phyloP scores from a whole-genome alignment of 2,329 filamentous ascomycete species.

The Lachnellula occidentalis region DNA sequence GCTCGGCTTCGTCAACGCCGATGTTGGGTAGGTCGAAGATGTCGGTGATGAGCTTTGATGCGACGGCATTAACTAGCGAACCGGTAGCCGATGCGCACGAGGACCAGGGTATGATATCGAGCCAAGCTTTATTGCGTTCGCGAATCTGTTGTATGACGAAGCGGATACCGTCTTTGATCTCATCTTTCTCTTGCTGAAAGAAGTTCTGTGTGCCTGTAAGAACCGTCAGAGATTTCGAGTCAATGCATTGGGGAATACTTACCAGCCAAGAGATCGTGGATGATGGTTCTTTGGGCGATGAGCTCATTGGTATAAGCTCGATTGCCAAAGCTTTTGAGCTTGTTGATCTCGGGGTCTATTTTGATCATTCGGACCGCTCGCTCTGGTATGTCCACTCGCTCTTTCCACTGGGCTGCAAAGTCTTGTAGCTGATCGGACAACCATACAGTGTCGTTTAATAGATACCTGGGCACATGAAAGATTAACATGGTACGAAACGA shows the following conservation, averaged over 20 bases:
- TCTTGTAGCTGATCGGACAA: conserved; percentile 51
- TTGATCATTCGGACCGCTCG: conserved; percentile 50
- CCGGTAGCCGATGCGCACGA: conserved; percentile 60
- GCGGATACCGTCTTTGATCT: conserved; percentile 47
- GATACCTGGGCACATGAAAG: conserved; percentile 40
- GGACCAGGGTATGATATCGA: conserved; percentile 51
- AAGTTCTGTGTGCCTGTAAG: conserved; percentile 49
- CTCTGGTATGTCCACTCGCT: conserved; percentile 45
- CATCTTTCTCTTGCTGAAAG: conserved; percentile 46
- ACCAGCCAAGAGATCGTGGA: conserved; percentile 57
- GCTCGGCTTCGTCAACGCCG: conserved; percentile 59
- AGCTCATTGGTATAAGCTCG: conserved; percentile 58
- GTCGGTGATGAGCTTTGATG: conserved; percentile 55
- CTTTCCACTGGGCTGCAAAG: conserved; percentile 47
- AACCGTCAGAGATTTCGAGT: conserved; percentile 1
- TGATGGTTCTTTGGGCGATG: conserved; percentile 52
- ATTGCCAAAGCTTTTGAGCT: conserved; percentile 54
- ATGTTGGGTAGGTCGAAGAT: conserved; percentile 58
- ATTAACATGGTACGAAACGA: not conserved
- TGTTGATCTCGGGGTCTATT: conserved; percentile 55
- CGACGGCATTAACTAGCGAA: conserved; percentile 52
- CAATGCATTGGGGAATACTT: conserved; percentile 7
- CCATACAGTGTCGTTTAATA: conserved; percentile 64
- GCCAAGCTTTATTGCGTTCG: conserved; percentile 51
- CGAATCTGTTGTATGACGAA: conserved; percentile 48